phyloP scores from a whole-genome alignment of 2,329 filamentous ascomycete genomes.

The Aureobasidium melanogenum region DNA sequence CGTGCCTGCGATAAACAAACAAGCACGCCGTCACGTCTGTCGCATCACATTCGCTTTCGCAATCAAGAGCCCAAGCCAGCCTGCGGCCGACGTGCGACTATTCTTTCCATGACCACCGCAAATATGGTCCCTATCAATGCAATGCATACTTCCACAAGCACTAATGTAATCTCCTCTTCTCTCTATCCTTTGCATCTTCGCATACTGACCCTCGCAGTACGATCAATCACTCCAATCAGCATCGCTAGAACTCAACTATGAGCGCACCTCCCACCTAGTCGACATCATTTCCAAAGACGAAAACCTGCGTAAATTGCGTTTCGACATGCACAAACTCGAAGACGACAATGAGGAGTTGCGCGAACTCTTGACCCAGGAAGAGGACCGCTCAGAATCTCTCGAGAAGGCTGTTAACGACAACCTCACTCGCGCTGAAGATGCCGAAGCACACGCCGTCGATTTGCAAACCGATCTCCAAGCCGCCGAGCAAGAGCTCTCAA shows the following conservation, averaged over 20 bases:
- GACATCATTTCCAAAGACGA: constrained; percentile 67
- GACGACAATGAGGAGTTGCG: constrained; percentile 64
- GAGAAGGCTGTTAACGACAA: constrained; percentile 42
- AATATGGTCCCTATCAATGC: constrained; percentile 8
- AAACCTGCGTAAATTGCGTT: constrained; percentile 57
- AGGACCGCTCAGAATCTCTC: constrained; percentile 50
- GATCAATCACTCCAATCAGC: constrained; percentile 45
- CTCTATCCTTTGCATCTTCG: constrained; percentile 42
- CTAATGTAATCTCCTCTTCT: constrained; percentile 14
- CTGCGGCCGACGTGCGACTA: neutral
- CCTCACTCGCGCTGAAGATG: constrained; percentile 37
- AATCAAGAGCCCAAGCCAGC: neutral
- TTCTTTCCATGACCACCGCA: constrained; percentile 3
- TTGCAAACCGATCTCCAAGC: constrained; percentile 43
- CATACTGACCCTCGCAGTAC: constrained; percentile 29
- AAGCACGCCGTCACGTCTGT: neutral
- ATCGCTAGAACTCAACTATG: constrained; percentile 60
- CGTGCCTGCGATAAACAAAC: constrained; percentile 6
- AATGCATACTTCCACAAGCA: constrained; percentile 12
- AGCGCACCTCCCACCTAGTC: constrained; percentile 54
- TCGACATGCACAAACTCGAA: constrained; percentile 62
- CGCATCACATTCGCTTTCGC: neutral
- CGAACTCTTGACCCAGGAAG: constrained; percentile 51
- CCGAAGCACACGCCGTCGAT: constrained; percentile 35
- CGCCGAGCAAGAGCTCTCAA: constrained; percentile 47